Percentiles rank a stretch among this genome's conserved stretches.
phyloP scores from a whole-genome alignment of 495 filamentous ascomycete species.

The Talaromyces borbonicus region DNA sequence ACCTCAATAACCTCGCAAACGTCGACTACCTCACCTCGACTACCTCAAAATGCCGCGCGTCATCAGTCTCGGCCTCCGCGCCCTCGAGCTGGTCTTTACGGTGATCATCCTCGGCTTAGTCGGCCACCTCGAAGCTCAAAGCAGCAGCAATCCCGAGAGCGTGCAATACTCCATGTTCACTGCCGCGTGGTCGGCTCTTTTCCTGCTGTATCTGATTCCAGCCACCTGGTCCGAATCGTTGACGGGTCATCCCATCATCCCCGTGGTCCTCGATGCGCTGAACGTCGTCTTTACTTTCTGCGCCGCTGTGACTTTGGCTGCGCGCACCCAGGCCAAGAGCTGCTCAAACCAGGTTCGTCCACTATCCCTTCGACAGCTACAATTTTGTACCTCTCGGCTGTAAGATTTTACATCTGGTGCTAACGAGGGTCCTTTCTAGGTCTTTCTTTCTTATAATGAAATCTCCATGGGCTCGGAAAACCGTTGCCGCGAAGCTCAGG shows the following conservation, averaged over 20 bases:
- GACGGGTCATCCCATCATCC: conserved; percentile 42
- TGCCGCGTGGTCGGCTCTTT: conserved; percentile 54
- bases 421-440: too few relatives aligned
- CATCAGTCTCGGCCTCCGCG: conserved; percentile 2
- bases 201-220: conserved; percentile 51
- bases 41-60: conserved; percentile 1
- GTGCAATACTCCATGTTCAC: conserved; percentile 60
- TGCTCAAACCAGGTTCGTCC: conserved; percentile 54
- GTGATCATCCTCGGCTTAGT: conserved; percentile 56
- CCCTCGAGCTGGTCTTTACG: conserved; percentile 51
- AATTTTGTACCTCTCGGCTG: background rate
- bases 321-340: conserved; percentile 46
- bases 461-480: conserved; percentile 52
- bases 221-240: conserved; percentile 40
- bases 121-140: conserved; percentile 56
- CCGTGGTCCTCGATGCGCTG: conserved; percentile 46
- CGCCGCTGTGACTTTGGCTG: conserved; percentile 54
- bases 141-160: conserved; percentile 42
- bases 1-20: background rate
- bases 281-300: conserved; percentile 59
- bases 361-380: too few relatives aligned
- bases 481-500: conserved; percentile 62
- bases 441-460: conserved; percentile 45
- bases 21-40: too few relatives aligned
- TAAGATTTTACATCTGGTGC: background rate